These are phyloP conservation scores for Betula pendula DNA, from an alignment of 306 rosid genomes.

Conservation along the genomic window DNA sequence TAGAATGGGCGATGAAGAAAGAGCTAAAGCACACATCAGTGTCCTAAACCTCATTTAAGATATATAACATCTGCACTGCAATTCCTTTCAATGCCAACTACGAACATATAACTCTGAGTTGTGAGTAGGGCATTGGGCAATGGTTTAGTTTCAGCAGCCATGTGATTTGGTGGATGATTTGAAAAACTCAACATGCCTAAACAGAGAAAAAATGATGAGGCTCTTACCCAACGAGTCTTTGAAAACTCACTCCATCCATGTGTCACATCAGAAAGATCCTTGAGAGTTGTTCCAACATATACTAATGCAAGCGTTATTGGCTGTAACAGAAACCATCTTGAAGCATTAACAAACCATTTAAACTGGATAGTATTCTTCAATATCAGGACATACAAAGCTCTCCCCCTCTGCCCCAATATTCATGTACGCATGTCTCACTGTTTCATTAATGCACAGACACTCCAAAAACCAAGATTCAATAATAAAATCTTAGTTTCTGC, in stretches of 20 bases:
- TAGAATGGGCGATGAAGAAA: conserved; percentile 2
- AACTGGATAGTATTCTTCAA: background rate
- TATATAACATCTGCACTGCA: conserved; percentile 16
- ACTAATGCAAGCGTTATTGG: conserved; percentile 89
- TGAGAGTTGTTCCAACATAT: conserved; percentile 90
- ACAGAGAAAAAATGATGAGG: conserved; percentile 16
- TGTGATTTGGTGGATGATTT: background rate
- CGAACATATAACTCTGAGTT: background rate
- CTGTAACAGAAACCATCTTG: conserved; percentile 46
- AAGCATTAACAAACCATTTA: conserved; percentile 21
- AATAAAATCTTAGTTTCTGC: background rate
- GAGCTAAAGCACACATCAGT: conserved; percentile 2
- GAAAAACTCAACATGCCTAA: conserved; percentile 9
- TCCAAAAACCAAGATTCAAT: background rate
- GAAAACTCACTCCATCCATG: conserved; percentile 93
- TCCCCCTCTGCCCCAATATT: no score
- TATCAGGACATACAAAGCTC: background rate
- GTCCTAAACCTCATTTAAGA: conserved; percentile 2
- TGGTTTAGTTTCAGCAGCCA: background rate
- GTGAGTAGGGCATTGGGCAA: background rate
- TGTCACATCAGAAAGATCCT: conserved; percentile 94
- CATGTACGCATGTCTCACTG: background rate
- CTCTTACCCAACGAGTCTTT: conserved; percentile 83
- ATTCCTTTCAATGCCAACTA: conserved; percentile 4
- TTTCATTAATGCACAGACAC: background rate